These are phyloP conservation scores for Liquidambar formosana DNA, from an alignment of 164 flowering plant genomes.

Conservation along the genomic window DNA sequence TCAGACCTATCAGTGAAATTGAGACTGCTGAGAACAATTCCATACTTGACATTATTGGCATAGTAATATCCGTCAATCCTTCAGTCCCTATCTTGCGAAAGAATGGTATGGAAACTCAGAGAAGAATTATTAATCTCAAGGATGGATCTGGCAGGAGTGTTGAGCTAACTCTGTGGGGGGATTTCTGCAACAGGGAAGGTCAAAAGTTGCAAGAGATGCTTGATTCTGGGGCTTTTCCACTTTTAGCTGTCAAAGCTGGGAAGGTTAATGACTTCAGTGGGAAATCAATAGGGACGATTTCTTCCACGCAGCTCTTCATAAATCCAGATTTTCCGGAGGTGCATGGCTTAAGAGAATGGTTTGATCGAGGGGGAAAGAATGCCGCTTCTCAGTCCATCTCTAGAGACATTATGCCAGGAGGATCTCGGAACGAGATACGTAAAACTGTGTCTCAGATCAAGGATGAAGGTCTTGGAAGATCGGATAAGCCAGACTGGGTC, in stretches of 20 bases:
- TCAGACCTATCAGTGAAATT: slow-evolving; percentile 79
- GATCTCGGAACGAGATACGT: slow-evolving; percentile 57
- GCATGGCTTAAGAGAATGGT: slow-evolving; percentile 66
- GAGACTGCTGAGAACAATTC: slow-evolving; percentile 76
- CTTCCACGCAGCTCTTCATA: slow-evolving; percentile 81
- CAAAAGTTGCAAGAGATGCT: slow-evolving; percentile 74
- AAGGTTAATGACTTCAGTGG: slow-evolving; percentile 94
- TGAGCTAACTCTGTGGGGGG: slow-evolving; percentile 96
- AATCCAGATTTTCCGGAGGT: slow-evolving; percentile 88
- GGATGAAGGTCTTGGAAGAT: slow-evolving; percentile 88
- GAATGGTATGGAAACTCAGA: slow-evolving; percentile 98
- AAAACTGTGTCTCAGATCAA: slow-evolving; percentile 82
- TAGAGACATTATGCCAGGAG: slow-evolving; percentile 56
- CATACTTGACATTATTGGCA: slow-evolving; percentile 77
- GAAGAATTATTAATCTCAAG: slow-evolving; percentile 73
- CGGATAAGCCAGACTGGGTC: slow-evolving; percentile 91
- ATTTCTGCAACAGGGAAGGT: slow-evolving; percentile 91
- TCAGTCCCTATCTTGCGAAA: slow-evolving; percentile 84
- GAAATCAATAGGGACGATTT: slow-evolving; percentile 87
- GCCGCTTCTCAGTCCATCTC: slow-evolving; percentile 71
- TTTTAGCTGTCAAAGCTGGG: slow-evolving; percentile 88
- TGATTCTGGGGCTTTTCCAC: slow-evolving; percentile 71
- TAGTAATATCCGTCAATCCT: slow-evolving; percentile 77
- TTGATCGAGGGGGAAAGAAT: slow-evolving; percentile 69
- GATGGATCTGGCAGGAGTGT: slow-evolving; percentile 74